These are phyloP conservation scores for Ploettnerulaceae sp. DNA, from an alignment of 2,329 filamentous ascomycete genomes.

Conservation along the genomic window DNA sequence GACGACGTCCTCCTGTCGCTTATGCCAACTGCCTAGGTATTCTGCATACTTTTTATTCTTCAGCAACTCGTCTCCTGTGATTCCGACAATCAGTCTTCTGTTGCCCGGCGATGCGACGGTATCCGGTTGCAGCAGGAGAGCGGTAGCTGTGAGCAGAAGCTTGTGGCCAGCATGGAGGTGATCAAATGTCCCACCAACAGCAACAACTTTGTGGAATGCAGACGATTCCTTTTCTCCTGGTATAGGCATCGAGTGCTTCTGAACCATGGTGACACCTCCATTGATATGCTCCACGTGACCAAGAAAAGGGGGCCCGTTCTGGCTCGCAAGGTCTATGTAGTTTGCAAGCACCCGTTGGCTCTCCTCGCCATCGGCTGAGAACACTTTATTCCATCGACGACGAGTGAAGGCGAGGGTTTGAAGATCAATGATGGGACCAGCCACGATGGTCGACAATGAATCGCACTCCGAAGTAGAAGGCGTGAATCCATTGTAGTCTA, in stretches of 20 bases:
- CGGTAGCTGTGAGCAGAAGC: conserved; percentile 84
- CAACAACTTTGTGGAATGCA: conserved; percentile 55
- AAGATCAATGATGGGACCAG: conserved; percentile 40
- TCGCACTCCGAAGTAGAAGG: conserved; percentile 43
- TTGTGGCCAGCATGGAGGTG: conserved; percentile 95
- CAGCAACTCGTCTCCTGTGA: conserved; percentile 82
- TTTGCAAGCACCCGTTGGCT: conserved; percentile 53
- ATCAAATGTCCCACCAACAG: conserved; percentile 92
- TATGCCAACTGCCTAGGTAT: conserved; percentile 74
- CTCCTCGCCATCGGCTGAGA: conserved; percentile 59
- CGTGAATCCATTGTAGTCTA: conserved; percentile 57
- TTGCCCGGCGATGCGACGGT: conserved; percentile 34
- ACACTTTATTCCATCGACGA: conserved; percentile 60
- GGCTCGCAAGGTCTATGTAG: conserved; percentile 46
- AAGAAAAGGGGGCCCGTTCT: conserved; percentile 43
- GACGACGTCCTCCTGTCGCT: conserved; percentile 63
- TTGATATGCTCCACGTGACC: conserved; percentile 48
- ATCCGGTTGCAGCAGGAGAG: conserved; percentile 60
- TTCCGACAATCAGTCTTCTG: conserved; percentile 70
- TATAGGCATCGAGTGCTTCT: conserved; percentile 14
- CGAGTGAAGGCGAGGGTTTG: conserved; percentile 48
- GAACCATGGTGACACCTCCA: conserved; percentile 47
- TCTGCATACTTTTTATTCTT: conserved; percentile 85
- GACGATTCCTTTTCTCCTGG: conserved; percentile 16
- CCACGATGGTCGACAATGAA: conserved; percentile 33